phyloP scores from a whole-genome alignment of 2,329 filamentous ascomycete genomes.

The Ophiosphaerella korrae region DNA sequence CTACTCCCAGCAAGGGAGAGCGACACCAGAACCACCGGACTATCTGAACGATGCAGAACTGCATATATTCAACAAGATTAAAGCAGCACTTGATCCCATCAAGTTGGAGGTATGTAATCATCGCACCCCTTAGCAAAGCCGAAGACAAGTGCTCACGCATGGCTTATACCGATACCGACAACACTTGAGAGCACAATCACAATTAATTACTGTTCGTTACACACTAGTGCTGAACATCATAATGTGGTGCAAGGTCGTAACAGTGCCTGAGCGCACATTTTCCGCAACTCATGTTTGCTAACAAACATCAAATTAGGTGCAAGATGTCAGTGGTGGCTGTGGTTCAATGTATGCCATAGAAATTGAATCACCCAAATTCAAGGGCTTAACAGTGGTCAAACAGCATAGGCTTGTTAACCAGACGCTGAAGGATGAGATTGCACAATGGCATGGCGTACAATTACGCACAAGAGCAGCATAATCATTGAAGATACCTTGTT shows the following conservation, averaged over 20 bases:
- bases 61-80: slow-evolving; percentile 55
- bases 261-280: background rate
- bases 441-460: slow-evolving; percentile 82
- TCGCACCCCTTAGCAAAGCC: background rate
- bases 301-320: slow-evolving; percentile 58
- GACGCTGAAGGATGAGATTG: slow-evolving; percentile 74
- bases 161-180: slow-evolving; percentile 11
- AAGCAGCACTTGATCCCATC: slow-evolving; percentile 48
- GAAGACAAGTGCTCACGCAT: slow-evolving; percentile 10
- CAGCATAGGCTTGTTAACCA: slow-evolving; percentile 83
- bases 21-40: slow-evolving; percentile 49
- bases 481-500: slow-evolving; percentile 9
- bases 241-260: background rate
- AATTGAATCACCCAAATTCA: slow-evolving; percentile 73
- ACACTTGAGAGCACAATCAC: slow-evolving; percentile 14
- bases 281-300: slow-evolving; percentile 8
- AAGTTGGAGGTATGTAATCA: slow-evolving; percentile 51
- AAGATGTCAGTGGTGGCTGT: slow-evolving; percentile 82
- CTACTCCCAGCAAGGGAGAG: slow-evolving; percentile 33
- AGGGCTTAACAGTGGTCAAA: slow-evolving; percentile 73
- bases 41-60: slow-evolving; percentile 54
- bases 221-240: slow-evolving; percentile 1
- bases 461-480: slow-evolving; percentile 67
- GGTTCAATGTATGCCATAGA: slow-evolving; percentile 88
- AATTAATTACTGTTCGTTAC: slow-evolving; percentile 14